Base-by-base conservation (phyloP, 176 grass and related monocot species). In the Cenchrus americanus region DNA sequence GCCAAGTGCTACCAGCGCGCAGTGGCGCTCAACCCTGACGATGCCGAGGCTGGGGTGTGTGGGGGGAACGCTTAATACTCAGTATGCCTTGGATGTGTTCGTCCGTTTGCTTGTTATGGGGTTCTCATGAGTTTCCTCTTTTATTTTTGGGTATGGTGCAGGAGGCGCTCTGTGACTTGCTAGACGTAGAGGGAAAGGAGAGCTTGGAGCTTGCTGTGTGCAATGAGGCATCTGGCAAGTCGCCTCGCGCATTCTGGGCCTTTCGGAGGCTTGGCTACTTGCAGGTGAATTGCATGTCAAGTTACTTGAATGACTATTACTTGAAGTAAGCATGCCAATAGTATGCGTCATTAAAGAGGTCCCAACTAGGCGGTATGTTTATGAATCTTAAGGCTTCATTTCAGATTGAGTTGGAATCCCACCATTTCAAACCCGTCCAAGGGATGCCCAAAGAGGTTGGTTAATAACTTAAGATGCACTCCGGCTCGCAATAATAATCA, bases 101-200 rank as follows among this genome's bases (percentile, higher is more conserved):
- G 51, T 40, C 55, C 43, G 22, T 79, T 66, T 92, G 44, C 61
- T 68, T 67, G 61, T 55, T 55, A 64, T 60, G 14, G 26, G 40
- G 22, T 83, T 75, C 49, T 80, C 14, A 82, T 75, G 52, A 48
- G 32, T 55, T 80, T 9, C 12, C 6, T 14, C 24, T 81, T 37
- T 26, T 87, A 23, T 80, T 73, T 84, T 13, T 72, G 23, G 27
- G 2, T 53, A 15, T 62, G 62, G 18, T 76, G 80, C 78, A 97
- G 96, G 93, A 93, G 49, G 86, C 85, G 5, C 83, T 98, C 7
- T 98, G 96, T 43, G 80, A 93, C 79, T 85, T 95, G 83, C 77
- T 98, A 59, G 96, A 98, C 85, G 85, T 71, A 43, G 96, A 98
- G 57, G 93, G 89, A 22, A 98, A 95, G 78, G 96, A 95, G 83